phyloP scores from a whole-genome alignment of 192 early-diverging fungal species.

The Globomyces pollinis-pini region DNA sequence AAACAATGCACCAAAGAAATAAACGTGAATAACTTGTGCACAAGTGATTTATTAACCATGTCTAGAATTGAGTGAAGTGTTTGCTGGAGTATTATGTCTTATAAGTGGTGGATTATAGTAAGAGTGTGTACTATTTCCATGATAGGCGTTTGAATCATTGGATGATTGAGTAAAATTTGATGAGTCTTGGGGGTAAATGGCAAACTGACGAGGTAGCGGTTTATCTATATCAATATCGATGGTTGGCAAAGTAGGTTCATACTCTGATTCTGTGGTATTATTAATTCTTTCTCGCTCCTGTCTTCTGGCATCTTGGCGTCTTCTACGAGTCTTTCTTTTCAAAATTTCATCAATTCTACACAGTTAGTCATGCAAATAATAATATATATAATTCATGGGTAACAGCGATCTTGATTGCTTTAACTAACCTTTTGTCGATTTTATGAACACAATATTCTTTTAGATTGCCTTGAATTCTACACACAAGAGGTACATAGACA shows the following conservation, averaged over 20 bases:
- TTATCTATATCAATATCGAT: conserved; percentile 12
- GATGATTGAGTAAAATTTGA: too few relatives aligned
- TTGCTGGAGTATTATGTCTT: too few relatives aligned
- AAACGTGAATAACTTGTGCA: too few relatives aligned
- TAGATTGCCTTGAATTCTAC: conserved; percentile 72
- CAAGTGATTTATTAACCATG: too few relatives aligned
- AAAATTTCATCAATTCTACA: conserved; percentile 51
- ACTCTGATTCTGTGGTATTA: background rate
- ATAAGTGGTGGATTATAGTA: too few relatives aligned
- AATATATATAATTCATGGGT: too few relatives aligned
- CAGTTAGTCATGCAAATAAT: conserved; percentile 6
- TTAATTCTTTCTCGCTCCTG: conserved; percentile 26
- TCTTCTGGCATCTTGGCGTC: conserved; percentile 34
- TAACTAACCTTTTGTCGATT: conserved; percentile 86
- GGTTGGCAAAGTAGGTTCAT: conserved; percentile 24
- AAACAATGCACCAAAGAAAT: too few relatives aligned
- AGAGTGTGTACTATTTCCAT: too few relatives aligned
- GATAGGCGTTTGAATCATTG: too few relatives aligned
- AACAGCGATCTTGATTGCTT: too few relatives aligned
- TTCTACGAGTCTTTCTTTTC: conserved; percentile 38
- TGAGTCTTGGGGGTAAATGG: background rate
- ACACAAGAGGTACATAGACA: conserved; percentile 70
- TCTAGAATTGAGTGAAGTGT: too few relatives aligned
- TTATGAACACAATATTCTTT: conserved; percentile 87
- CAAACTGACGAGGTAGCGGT: background rate